Evolutionary conservation across 495 filamentous ascomycete genomes (phyloP).

Genomic region (Aspergillus egyptiacus): DNA sequence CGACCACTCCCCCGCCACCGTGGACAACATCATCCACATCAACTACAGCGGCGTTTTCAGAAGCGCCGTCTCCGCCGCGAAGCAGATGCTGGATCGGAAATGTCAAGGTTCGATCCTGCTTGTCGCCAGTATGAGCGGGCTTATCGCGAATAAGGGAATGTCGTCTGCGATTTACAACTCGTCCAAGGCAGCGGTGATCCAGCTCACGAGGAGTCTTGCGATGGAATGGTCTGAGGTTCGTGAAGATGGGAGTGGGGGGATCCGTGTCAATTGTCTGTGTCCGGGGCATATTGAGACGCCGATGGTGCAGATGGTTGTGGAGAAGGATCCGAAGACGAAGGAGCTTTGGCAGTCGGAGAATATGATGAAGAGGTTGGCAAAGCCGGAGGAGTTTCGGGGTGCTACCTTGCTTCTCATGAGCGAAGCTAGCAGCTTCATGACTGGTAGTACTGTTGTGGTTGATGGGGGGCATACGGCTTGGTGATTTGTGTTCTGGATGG

Average conservation of each 20-base stretch:
- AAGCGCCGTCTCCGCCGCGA: slow-evolving; percentile 59
- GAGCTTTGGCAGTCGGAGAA: slow-evolving; percentile 52
- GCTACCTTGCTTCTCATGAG: slow-evolving; percentile 49
- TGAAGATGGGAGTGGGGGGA: slow-evolving; percentile 6
- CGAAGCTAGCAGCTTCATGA: slow-evolving; percentile 57
- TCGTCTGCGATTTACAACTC: slow-evolving; percentile 55
- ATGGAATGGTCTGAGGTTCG: slow-evolving; percentile 51
- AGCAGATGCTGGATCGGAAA: slow-evolving; percentile 49
- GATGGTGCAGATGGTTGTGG: slow-evolving; percentile 53
- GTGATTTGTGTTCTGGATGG: slow-evolving; percentile 7
- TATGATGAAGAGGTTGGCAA: slow-evolving; percentile 52
- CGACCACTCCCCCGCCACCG: background rate
- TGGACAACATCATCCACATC: slow-evolving; percentile 31
- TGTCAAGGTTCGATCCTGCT: slow-evolving; percentile 54
- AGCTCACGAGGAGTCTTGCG: slow-evolving; percentile 54
- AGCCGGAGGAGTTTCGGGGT: slow-evolving; percentile 52
- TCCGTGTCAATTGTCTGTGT: slow-evolving; percentile 32
- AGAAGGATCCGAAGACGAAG: slow-evolving; percentile 45
- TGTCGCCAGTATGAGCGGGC: slow-evolving; percentile 70
- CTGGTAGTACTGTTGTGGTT: slow-evolving; percentile 46
- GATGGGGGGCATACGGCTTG: slow-evolving; percentile 49
- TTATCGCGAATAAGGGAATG: slow-evolving; percentile 59
- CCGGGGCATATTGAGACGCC: slow-evolving; percentile 58
- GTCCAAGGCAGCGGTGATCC: slow-evolving; percentile 56
- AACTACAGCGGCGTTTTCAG: slow-evolving; percentile 64